A percentile compares a stretch with the other conserved stretches of the same genome.
Evolutionary conservation across 768 basidiomycete species (phyloP).

Genomic region (Trametes punicea): DNA sequence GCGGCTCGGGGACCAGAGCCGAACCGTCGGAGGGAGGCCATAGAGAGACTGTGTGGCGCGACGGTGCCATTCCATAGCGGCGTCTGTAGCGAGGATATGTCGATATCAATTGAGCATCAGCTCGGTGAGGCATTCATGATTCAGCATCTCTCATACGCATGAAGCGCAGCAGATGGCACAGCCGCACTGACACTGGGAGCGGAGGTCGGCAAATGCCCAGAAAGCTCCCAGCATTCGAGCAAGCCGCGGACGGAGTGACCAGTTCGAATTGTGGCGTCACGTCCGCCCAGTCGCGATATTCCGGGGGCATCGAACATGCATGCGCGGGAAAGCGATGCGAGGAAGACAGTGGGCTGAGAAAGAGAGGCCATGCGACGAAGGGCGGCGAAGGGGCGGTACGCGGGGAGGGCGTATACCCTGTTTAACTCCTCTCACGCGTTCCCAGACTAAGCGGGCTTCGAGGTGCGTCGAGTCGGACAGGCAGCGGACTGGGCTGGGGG

Average conservation of each 20-base stretch:
- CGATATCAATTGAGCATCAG: not conserved
- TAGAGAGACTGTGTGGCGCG: constrained; percentile 4
- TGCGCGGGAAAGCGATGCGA: not conserved
- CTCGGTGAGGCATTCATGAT: not conserved
- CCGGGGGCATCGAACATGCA: not conserved
- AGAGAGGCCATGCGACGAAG: constrained; percentile 2
- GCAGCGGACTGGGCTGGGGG: not conserved
- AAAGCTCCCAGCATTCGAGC: not conserved
- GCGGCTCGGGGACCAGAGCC: not conserved
- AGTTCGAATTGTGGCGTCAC: not conserved
- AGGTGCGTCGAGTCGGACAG: not conserved
- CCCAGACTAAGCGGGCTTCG: constrained; percentile 4
- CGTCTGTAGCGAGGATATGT: not conserved
- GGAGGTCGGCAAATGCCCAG: not conserved
- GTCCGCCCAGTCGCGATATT: not conserved
- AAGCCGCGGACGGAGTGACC: not conserved
- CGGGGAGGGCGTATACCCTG: constrained; percentile 1
- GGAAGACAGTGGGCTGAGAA: not conserved
- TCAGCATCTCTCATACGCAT: not conserved
- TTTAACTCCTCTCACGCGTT: constrained; percentile 12
- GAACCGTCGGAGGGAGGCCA: not conserved
- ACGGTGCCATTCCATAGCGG: constrained; percentile 3
- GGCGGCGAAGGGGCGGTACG: constrained; percentile 1
- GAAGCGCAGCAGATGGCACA: constrained; percentile 15
- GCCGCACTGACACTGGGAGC: too few species aligned